Evolutionary conservation across 306 rosid species (phyloP).

Genomic region (Quercus engelmannii): DNA sequence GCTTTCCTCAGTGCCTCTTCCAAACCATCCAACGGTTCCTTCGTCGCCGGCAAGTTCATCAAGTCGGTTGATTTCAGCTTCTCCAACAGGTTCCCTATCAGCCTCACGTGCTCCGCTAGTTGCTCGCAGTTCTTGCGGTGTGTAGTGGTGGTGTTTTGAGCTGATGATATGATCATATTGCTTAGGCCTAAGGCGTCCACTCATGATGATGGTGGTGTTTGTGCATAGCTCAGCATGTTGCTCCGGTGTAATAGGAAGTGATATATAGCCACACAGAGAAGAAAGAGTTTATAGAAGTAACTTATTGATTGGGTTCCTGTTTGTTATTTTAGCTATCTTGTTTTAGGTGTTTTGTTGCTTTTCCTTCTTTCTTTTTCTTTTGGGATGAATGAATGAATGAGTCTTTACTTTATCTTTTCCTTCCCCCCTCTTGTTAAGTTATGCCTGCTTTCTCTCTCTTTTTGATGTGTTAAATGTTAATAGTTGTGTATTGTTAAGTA

Average conservation of each 20-base stretch:
- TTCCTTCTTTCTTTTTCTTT: background rate
- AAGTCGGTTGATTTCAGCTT: constrained; percentile 28
- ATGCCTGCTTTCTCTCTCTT: background rate
- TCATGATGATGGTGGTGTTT: background rate
- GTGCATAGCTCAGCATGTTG: constrained; percentile 10
- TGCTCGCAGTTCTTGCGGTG: constrained; percentile 36
- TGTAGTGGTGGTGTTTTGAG: constrained; percentile 23
- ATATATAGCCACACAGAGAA: background rate
- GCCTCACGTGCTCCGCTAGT: constrained; percentile 29
- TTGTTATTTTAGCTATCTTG: background rate
- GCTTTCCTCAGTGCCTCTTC: constrained; percentile 27
- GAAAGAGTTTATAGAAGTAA: background rate
- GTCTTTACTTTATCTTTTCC: no score
- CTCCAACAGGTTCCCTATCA: constrained; percentile 27
- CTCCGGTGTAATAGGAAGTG: background rate
- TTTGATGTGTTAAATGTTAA: no score
- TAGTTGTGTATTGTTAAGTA: no score
- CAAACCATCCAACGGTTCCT: constrained; percentile 34
- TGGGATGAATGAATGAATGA: background rate
- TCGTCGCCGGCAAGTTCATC: constrained; percentile 19
- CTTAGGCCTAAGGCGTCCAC: background rate
- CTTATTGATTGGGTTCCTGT: background rate
- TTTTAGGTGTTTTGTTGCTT: background rate
- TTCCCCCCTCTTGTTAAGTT: background rate
- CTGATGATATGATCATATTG: constrained; percentile 16